Conservation (phyloP, 192 early-diverging fungal species). For the Haplosporangium gracile region DNA sequence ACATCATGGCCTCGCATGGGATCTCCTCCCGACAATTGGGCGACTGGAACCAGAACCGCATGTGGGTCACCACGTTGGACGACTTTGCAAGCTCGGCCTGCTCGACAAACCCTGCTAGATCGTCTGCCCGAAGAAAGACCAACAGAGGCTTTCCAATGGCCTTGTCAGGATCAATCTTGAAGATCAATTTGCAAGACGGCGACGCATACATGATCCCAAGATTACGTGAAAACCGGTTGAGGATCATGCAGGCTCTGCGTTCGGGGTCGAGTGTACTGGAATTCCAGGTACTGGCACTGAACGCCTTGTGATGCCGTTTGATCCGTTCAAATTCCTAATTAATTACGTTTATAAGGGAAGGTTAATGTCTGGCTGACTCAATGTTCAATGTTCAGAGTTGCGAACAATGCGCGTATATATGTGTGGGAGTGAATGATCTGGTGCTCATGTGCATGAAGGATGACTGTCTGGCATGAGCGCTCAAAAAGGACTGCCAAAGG, state of each 20-base stretch:
- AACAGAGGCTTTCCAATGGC: constrained; percentile 43
- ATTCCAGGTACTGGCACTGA: constrained; percentile 44
- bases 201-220: constrained; percentile 55
- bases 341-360: neutral
- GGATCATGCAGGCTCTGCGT: constrained; percentile 54
- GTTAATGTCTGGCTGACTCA: neutral
- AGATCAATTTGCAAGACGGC: constrained; percentile 39
- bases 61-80: constrained; percentile 43
- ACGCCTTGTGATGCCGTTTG: constrained; percentile 39
- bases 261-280: constrained; percentile 36
- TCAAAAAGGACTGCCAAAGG: too few relatives aligned
- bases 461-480: neutral
- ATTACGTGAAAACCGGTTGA: constrained; percentile 52
- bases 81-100: constrained; percentile 56
- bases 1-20: constrained; percentile 50
- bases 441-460: neutral
- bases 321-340: constrained; percentile 49
- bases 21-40: constrained; percentile 32
- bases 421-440: neutral
- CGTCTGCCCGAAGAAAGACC: constrained; percentile 45
- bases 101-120: constrained; percentile 35
- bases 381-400: neutral
- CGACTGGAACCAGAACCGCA: constrained; percentile 52
- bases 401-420: neutral
- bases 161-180: constrained; percentile 28